A percentile compares a stretch with the other conserved stretches of the same genome.
Evolutionary conservation across 202 grass and related monocot genomes (phyloP).

Genomic region (Musa balbisiana): DNA sequence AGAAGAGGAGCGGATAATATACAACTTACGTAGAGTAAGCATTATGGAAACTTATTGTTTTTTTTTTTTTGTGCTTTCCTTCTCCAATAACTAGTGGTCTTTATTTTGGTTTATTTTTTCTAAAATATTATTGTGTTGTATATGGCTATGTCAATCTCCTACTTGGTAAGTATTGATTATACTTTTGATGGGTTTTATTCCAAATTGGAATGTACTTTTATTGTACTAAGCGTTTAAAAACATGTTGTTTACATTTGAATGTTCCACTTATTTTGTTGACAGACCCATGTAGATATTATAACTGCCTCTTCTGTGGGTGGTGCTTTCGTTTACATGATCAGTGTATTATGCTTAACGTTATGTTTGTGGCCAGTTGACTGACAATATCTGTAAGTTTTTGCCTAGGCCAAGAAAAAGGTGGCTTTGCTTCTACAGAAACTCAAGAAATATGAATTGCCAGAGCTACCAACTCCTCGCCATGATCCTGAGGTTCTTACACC

Average conservation of each 20-base stretch:
- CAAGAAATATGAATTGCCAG: constrained; percentile 92
- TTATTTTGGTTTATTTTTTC: no score
- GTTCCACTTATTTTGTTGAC: background rate
- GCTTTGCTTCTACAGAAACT: constrained; percentile 89
- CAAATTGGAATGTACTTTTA: no score
- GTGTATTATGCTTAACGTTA: background rate
- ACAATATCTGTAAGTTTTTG: constrained; percentile 17
- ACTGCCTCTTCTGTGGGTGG: background rate
- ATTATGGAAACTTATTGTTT: background rate
- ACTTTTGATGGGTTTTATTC: no score
- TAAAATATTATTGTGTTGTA: no score
- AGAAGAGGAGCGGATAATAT: constrained; percentile 80
- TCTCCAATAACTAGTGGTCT: no score
- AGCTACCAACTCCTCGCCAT: constrained; percentile 68
- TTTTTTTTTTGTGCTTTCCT: background rate
- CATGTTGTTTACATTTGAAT: background rate
- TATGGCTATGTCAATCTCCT: no score
- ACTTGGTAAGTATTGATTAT: no score
- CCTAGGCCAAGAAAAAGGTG: constrained; percentile 92
- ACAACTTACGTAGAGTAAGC: constrained; percentile 73
- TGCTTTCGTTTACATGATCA: background rate
- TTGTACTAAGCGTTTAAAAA: background rate
- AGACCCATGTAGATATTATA: background rate
- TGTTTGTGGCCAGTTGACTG: background rate
- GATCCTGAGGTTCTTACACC: constrained; percentile 80